Base-by-base conservation (phyloP, 2,329 filamentous ascomycete genomes). In the Paradendryphiella salina region DNA sequence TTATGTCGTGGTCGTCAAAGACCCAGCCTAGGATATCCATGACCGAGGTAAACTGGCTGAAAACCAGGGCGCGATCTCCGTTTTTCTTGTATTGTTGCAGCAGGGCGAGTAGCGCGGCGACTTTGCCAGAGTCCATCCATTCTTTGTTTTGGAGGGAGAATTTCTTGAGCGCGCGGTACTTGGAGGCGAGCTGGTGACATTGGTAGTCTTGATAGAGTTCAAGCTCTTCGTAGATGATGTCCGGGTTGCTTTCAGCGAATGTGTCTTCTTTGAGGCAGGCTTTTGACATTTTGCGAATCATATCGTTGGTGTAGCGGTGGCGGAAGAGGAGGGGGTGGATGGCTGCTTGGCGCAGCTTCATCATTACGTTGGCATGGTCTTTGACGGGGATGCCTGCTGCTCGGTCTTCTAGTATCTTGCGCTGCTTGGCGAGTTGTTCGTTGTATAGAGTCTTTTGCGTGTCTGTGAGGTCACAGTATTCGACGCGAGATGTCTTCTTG, bases 301-400 rank as follows among this genome's bases (percentile, higher is more conserved):
- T 87, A 26, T 82, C 78, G 64, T 96, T 86, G 9, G 83, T 83
- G 70, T 94, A 99, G 56, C 89, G 82, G 2, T 87, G 85, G 3
- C 93, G 84, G 73, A 95, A 94, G 8, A 99, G 82, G 45, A 96
- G 81, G 0, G 92, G 90, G 66, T 99, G 94, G 35, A 96, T 90
- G 0, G 94, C 89, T 2, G 93, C 90, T 71, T 96, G 93, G 36
- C 93, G 88, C 14, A 97, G 82, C 71, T 92, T 90, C 82, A 96
- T 94, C 78, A 96, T 87, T 20, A 71, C 66, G 45, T 82, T 80
- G 55, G 79, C 78, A 44, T 76, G 77, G 18, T 78, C 80, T 52
- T 75, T 77, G n/a, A 74, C 77, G 62, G 80, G 82, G 59, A 79
- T 81, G n/a, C 77, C 79, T 39, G 74, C 76, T 42, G 78, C 81